Base-by-base conservation (phyloP, 108 stramenopile species). In the Schizochytrium sp. region DNA sequence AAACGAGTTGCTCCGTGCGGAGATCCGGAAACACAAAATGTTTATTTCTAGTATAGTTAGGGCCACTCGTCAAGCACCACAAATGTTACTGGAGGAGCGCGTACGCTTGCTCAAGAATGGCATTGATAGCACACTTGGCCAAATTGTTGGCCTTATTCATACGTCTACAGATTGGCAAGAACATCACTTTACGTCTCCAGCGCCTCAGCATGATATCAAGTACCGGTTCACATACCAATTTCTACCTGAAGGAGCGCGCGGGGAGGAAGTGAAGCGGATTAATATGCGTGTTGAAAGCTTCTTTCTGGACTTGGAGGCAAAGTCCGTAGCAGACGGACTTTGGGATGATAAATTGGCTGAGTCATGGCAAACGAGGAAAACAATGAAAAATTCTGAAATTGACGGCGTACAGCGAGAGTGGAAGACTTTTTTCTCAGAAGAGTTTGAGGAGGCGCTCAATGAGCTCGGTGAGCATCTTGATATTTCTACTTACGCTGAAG, bases 1-100 rank as follows among this genome's bases (percentile, higher is more conserved):
- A 28, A 83, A 83, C 28, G 76, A 49, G 47, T 40, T 83, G 7
- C 47, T 83, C 4, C 76, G 76, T 13, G 76, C 76, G n/a, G 76
- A 83, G 76, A 83, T 83, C 53, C 76, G 53, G n/a, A 83, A 83
- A 55, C 76, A 83, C 53, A 83, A 83, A 83, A 49, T 83, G 76
- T 83, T 83, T 40, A 53, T 83, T 17, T 49, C 47, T 38, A 49
- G 53, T 38, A 55, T 83, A n/a, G 47, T 83, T n/a, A 17, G 50
- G 1, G 76, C 76, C 2, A 55, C 53, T 17, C 76, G 53, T 8
- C n/a, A 49, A n/a, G 76, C 76, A 2, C 76, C 47, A 42, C 50
- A 83, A 55, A 83, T 83, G 53, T 4, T 55, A 13, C 47, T 55
- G 28, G 76, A 83, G 76, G 76, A 83, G 53, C 47, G 53, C 50